Evolutionary conservation across 2,329 filamentous ascomycete species (phyloP).

Genomic region (Aureobasidium musti): DNA sequence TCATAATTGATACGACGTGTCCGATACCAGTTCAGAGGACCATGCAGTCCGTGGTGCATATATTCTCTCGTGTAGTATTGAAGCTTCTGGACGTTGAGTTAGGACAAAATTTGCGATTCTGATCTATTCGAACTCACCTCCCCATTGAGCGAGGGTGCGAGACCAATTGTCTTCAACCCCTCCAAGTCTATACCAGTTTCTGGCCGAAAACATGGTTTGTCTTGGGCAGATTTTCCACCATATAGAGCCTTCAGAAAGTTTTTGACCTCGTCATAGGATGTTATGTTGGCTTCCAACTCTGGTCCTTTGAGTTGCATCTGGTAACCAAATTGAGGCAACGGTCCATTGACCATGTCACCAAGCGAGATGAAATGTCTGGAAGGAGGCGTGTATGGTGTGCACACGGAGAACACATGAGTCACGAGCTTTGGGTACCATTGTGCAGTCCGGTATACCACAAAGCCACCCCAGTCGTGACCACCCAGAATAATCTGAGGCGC

Average conservation of each 20-base stretch:
- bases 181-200: slow-evolving; percentile 65
- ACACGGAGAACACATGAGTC: slow-evolving; percentile 74
- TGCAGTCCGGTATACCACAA: slow-evolving; percentile 71
- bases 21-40: slow-evolving; percentile 88
- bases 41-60: slow-evolving; percentile 69
- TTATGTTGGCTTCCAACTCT: slow-evolving; percentile 50
- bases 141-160: slow-evolving; percentile 61
- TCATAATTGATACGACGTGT: slow-evolving; percentile 70
- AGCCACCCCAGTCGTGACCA: slow-evolving; percentile 92
- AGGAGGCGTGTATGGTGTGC: slow-evolving; percentile 65
- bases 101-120: neutral
- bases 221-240: slow-evolving; percentile 62
- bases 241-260: slow-evolving; percentile 72
- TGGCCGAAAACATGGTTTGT: slow-evolving; percentile 61
- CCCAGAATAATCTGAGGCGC: slow-evolving; percentile 70
- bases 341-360: slow-evolving; percentile 60
- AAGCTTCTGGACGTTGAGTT: slow-evolving; percentile 54
- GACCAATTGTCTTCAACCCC: slow-evolving; percentile 59
- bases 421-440: slow-evolving; percentile 73
- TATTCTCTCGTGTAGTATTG: slow-evolving; percentile 77
- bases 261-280: slow-evolving; percentile 56
- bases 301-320: slow-evolving; percentile 76
- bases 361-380: slow-evolving; percentile 49
- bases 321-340: slow-evolving; percentile 73
- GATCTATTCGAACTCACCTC: slow-evolving; percentile 50